Evolutionary conservation across 1,139 yeast species (phyloP).

Genomic region (Pneumocystis jirovecii): DNA sequence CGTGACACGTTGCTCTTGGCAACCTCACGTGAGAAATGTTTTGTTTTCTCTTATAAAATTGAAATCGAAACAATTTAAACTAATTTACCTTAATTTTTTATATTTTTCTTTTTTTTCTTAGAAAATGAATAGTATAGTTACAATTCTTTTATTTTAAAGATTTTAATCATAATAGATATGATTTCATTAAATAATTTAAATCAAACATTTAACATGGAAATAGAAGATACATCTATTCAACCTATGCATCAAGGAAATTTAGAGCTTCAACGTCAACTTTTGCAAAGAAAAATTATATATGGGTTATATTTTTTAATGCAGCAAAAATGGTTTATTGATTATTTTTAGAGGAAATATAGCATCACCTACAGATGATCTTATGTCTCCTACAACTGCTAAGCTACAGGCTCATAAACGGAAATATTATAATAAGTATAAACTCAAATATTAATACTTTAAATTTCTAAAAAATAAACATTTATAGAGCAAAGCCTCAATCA

Average conservation of each 20-base stretch:
- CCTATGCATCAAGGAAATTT: conserved; percentile 12
- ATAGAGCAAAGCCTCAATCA: neutral
- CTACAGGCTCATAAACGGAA: conserved; percentile 35
- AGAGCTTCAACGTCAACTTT: conserved; percentile 10
- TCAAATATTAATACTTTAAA: neutral
- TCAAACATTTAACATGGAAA: neutral
- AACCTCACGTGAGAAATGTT: conserved; percentile 7
- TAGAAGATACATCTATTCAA: conserved; percentile 4
- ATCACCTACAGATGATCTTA: conserved; percentile 42
- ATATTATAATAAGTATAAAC: conserved; percentile 23
- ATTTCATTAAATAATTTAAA: neutral
- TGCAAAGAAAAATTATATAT: conserved; percentile 3
- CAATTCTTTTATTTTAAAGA: too few relatives aligned
- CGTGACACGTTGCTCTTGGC: conserved; percentile 7
- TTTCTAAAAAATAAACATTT: neutral
- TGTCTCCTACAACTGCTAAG: conserved; percentile 46
- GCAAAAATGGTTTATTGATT: neutral
- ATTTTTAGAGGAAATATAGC: conserved; percentile 25
- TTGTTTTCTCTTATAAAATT: conserved; percentile 9
- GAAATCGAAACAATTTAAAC: neutral
- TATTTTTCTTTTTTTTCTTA: neutral
- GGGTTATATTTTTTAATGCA: neutral
- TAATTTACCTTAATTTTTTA: neutral
- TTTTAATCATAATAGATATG: neutral
- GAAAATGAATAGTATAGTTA: neutral